A percentile compares a stretch with the other conserved stretches of the same genome.
phyloP scores from a whole-genome alignment of 192 early-diverging fungal genomes.

The Funneliformis geosporum region DNA sequence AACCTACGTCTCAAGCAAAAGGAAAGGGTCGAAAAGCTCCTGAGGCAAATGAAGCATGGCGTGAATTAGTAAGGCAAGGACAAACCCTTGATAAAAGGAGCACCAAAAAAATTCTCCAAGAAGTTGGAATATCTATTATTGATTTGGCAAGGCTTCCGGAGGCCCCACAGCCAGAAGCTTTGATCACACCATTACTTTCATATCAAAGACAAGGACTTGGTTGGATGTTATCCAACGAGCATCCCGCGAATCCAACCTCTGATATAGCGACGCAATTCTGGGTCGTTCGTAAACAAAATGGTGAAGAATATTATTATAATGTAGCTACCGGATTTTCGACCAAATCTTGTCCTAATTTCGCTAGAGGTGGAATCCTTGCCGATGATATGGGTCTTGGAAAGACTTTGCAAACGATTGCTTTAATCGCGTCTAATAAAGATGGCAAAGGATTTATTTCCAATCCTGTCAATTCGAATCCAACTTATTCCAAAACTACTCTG shows the following conservation, averaged over 20 bases:
- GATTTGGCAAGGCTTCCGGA: not conserved
- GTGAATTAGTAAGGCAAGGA: not conserved
- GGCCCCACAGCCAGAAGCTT: slow-evolving; percentile 75
- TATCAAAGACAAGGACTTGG: slow-evolving; percentile 86
- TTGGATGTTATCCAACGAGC: slow-evolving; percentile 85
- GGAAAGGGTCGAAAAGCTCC: not conserved
- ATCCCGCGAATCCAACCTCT: slow-evolving; percentile 20
- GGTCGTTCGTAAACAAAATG: not conserved
- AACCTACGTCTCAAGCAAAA: not conserved
- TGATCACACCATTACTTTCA: slow-evolving; percentile 78
- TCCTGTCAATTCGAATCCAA: not conserved
- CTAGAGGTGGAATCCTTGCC: slow-evolving; percentile 57
- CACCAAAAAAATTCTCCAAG: not conserved
- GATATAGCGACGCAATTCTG: not conserved
- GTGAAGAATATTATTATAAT: not conserved
- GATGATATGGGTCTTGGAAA: slow-evolving; percentile 72
- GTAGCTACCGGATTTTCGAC: not conserved
- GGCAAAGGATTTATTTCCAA: not conserved
- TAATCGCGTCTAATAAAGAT: slow-evolving; percentile 44
- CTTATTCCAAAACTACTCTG: slow-evolving; percentile 40
- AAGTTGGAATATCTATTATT: not conserved
- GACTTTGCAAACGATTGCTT: slow-evolving; percentile 72
- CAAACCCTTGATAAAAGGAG: not conserved
- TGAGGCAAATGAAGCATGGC: not conserved
- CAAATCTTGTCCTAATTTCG: not conserved